Conservation (phyloP, 2,329 filamentous ascomycete genomes). For the Phyllosticta citrichinensis region DNA sequence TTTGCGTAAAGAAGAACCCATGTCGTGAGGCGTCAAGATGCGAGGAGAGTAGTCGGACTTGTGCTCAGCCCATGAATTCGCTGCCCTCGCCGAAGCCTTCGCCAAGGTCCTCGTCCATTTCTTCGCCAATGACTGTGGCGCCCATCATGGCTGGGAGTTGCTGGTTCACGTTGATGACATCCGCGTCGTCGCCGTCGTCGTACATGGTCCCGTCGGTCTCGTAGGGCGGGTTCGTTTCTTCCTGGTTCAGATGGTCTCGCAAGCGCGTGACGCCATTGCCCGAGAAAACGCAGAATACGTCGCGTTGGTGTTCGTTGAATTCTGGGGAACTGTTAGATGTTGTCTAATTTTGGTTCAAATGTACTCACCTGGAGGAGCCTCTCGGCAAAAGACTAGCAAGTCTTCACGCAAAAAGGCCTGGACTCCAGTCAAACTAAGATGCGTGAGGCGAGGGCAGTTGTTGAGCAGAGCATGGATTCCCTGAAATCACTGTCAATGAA, state of each 20-base stretch:
- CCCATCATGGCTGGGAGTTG: conserved; percentile 29
- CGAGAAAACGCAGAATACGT: conserved; percentile 96
- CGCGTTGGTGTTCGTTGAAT: conserved; percentile 89
- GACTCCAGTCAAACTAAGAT: conserved; percentile 89
- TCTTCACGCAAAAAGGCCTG: conserved; percentile 81
- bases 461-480: conserved; percentile 85
- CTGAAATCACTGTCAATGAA: conserved; percentile 40
- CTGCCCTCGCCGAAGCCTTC: conserved; percentile 37
- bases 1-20: neutral
- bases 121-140: conserved; percentile 28
- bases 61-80: conserved; percentile 29
- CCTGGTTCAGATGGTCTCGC: conserved; percentile 63
- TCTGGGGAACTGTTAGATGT: conserved; percentile 43
- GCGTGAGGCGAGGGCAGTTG: conserved; percentile 82
- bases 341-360: neutral
- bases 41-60: neutral
- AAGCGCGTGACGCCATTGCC: conserved; percentile 71
- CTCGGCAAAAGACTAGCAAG: conserved; percentile 73
- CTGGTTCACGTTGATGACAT: conserved; percentile 27
- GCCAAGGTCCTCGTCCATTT: conserved; percentile 35
- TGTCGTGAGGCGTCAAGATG: neutral
- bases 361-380: conserved; percentile 60
- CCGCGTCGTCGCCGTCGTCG: conserved; percentile 12
- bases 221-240: conserved; percentile 19
- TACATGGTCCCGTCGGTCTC: conserved; percentile 20